Evolutionary conservation across 352 stramenopile genomes (phyloP).

Genomic region (Phytopythium mirpurense): DNA sequence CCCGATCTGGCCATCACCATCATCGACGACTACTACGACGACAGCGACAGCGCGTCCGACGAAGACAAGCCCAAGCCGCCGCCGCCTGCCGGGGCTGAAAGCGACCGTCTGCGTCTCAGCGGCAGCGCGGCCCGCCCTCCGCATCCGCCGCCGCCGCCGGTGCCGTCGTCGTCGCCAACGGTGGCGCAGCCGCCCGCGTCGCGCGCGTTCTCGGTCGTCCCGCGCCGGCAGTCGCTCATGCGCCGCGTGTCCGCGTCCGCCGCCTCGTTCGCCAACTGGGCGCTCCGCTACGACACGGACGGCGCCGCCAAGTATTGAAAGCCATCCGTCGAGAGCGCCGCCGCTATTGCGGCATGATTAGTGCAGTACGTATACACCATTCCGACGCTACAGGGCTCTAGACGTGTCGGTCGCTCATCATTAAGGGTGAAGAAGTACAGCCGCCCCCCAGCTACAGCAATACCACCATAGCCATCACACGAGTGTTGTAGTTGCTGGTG

Average conservation of each 20-base stretch:
- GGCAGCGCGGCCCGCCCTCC: neutral
- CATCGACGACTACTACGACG: slow-evolving; percentile 16
- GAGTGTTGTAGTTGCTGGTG: slow-evolving; percentile 2
- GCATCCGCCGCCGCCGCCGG: neutral
- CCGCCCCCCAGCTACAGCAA: too few relatives aligned
- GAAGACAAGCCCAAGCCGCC: slow-evolving; percentile 19
- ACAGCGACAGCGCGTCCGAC: slow-evolving; percentile 14
- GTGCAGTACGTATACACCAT: too few relatives aligned
- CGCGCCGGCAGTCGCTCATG: slow-evolving; percentile 19
- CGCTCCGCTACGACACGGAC: slow-evolving; percentile 25
- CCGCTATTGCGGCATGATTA: too few relatives aligned
- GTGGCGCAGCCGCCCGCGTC: slow-evolving; percentile 2
- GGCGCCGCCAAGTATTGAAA: neutral
- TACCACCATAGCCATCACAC: too few relatives aligned
- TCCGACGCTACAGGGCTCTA: too few relatives aligned
- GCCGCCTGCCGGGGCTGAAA: slow-evolving; percentile 12
- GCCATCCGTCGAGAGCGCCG: too few relatives aligned
- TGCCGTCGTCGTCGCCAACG: neutral
- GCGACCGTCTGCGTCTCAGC: neutral
- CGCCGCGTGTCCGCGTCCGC: slow-evolving; percentile 24
- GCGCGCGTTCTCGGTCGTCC: slow-evolving; percentile 25
- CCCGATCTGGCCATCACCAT: slow-evolving; percentile 8
- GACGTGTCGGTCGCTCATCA: too few relatives aligned
- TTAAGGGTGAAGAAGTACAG: too few relatives aligned
- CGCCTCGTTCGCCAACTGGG: slow-evolving; percentile 24